Conservation (phyloP, 768 basidiomycete species). For the Lactifluus pinguis region DNA sequence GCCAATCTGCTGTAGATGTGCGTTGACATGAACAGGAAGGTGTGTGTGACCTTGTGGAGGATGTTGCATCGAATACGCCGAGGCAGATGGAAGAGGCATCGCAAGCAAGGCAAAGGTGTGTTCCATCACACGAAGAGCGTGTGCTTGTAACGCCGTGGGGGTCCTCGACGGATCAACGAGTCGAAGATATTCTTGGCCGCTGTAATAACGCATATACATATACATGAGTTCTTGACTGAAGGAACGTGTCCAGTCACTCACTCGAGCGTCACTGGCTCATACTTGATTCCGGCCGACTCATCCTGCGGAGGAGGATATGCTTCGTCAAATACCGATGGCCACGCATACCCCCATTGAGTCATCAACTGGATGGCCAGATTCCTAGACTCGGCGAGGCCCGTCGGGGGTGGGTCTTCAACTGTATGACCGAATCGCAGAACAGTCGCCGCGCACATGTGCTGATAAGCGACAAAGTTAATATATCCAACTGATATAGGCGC, state of each 20-base stretch:
- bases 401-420: constrained; percentile 21
- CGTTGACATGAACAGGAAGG: constrained; percentile 13
- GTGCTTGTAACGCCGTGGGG: constrained; percentile 15
- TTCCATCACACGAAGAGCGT: constrained; percentile 16
- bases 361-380: constrained; percentile 24
- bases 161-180: constrained; percentile 14
- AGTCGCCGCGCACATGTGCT: constrained; percentile 2
- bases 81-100: constrained; percentile 5
- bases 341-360: constrained; percentile 30
- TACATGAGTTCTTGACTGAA: neutral
- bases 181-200: constrained; percentile 17
- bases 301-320: constrained; percentile 16
- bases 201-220: neutral
- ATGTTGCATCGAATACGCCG: neutral
- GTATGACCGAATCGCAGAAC: constrained; percentile 20
- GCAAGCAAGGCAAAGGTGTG: constrained; percentile 16
- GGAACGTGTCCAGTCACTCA: neutral
- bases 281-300: constrained; percentile 15
- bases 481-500: constrained; percentile 13
- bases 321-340: constrained; percentile 37
- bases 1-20: constrained; percentile 16
- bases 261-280: constrained; percentile 15
- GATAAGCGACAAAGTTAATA: constrained; percentile 10
- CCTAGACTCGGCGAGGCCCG: constrained; percentile 18
- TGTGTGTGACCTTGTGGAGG: neutral